phyloP scores from a whole-genome alignment of 202 grass and related monocot species.

The Zizania palustris region DNA sequence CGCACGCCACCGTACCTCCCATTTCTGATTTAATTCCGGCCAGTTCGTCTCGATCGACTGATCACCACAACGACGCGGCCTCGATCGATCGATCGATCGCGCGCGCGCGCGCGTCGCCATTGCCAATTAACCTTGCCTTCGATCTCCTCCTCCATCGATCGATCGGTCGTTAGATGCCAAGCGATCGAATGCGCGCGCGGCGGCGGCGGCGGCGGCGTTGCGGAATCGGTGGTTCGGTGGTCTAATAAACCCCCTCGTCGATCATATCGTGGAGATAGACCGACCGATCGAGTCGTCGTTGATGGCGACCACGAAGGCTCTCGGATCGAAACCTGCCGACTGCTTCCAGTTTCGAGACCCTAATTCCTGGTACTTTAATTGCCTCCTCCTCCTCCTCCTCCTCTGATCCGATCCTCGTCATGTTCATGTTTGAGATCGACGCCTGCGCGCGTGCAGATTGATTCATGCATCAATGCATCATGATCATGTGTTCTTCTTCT shows the following conservation, averaged over 20 bases:
- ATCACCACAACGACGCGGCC: background rate
- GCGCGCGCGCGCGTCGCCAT: slow-evolving; percentile 7
- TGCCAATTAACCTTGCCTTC: background rate
- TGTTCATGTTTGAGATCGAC: background rate
- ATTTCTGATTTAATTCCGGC: background rate
- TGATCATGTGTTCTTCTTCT: background rate
- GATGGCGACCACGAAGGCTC: slow-evolving; percentile 45
- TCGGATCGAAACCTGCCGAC: slow-evolving; percentile 51
- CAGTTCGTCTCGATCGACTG: background rate
- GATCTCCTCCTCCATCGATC: background rate
- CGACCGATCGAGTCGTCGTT: background rate
- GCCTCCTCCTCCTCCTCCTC: too few species aligned
- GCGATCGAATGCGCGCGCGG: background rate
- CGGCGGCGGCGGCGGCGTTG: too few species aligned
- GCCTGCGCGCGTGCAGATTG: background rate
- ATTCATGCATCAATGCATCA: too few species aligned
- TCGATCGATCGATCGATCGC: background rate
- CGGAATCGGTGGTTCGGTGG: background rate
- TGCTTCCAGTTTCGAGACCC: slow-evolving; percentile 48
- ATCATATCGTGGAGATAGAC: background rate
- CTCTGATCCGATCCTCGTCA: background rate
- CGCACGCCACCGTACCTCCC: background rate
- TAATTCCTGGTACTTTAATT: slow-evolving; percentile 42
- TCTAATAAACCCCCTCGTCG: background rate
- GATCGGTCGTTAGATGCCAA: background rate